These are phyloP conservation scores for Sporothrix brunneoviolacea DNA, from an alignment of 2,329 filamentous ascomycete species.

Conservation along the genomic window DNA sequence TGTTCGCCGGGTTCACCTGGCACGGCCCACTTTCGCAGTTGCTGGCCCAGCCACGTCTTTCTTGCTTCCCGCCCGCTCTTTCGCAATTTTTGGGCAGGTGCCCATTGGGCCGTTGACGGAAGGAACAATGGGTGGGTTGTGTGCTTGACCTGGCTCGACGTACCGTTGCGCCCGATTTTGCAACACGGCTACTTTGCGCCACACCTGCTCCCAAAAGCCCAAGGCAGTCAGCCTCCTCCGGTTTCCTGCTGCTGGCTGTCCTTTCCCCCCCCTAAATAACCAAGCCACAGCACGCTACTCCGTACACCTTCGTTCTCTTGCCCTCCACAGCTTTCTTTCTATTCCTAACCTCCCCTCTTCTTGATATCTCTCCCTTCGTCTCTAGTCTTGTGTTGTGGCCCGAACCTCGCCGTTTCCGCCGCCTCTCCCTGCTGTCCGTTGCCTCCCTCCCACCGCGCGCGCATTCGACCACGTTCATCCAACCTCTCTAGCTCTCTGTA, in stretches of 20 bases:
- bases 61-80: too few species aligned
- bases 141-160: neutral
- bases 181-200: neutral
- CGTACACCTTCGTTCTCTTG: conserved; percentile 6
- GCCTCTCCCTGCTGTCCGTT: neutral
- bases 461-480: too few species aligned
- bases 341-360: neutral
- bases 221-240: conserved; percentile 2
- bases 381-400: neutral
- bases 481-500: too few species aligned
- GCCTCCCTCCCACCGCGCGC: too few species aligned
- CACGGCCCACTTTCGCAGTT: conserved; percentile 1
- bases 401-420: neutral
- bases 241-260: neutral
- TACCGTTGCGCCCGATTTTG: neutral
- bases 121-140: too few species aligned
- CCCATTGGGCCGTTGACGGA: too few species aligned
- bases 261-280: neutral
- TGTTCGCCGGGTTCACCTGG: neutral
- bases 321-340: conserved; percentile 10
- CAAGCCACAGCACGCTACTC: too few species aligned
- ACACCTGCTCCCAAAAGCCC: too few species aligned
- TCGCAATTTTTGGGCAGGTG: too few species aligned
- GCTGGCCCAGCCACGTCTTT: conserved; percentile 2
- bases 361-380: neutral